Conservation (phyloP, 129 eudicot species). For the Kitagawia praeruptora region DNA sequence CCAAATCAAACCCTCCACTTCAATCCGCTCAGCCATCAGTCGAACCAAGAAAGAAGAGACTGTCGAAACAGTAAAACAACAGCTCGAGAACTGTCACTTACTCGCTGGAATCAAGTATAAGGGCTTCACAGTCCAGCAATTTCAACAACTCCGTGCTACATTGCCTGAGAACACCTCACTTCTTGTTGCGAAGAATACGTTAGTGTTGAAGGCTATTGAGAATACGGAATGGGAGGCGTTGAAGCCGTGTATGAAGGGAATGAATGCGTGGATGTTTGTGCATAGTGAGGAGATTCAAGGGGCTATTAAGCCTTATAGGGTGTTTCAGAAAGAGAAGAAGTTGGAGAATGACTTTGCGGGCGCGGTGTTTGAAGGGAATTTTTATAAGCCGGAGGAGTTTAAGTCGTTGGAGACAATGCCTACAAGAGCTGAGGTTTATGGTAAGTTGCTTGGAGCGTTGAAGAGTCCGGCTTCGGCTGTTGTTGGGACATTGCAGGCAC, state of each 20-base stretch:
- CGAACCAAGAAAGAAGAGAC: constrained; percentile 91
- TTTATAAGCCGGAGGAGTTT: constrained; percentile 60
- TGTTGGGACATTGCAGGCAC: constrained; percentile 79
- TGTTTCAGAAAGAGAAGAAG: constrained; percentile 75
- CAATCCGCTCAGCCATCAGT: constrained; percentile 69
- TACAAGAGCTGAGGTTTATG: constrained; percentile 72
- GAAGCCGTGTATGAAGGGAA: constrained; percentile 89
- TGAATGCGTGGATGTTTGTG: constrained; percentile 90
- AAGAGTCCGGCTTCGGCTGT: constrained; percentile 76
- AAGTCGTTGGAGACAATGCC: constrained; percentile 74
- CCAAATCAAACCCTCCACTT: constrained; percentile 9
- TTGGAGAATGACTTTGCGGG: constrained; percentile 71
- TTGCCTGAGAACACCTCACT: constrained; percentile 60
- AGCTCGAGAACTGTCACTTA: constrained; percentile 74
- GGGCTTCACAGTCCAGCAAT: constrained; percentile 82
- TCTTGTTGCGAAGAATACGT: constrained; percentile 73
- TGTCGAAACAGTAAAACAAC: constrained; percentile 60
- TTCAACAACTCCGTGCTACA: constrained; percentile 58
- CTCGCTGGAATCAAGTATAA: constrained; percentile 76
- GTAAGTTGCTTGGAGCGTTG: constrained; percentile 48
- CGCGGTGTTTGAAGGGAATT: constrained; percentile 86
- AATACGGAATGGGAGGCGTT: constrained; percentile 72
- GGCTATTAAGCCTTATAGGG: constrained; percentile 74
- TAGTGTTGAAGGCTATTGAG: constrained; percentile 70
- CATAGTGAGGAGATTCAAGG: constrained; percentile 87